Base-by-base conservation (phyloP, 2,329 filamentous ascomycete species). In the Didymella keratinophila region DNA sequence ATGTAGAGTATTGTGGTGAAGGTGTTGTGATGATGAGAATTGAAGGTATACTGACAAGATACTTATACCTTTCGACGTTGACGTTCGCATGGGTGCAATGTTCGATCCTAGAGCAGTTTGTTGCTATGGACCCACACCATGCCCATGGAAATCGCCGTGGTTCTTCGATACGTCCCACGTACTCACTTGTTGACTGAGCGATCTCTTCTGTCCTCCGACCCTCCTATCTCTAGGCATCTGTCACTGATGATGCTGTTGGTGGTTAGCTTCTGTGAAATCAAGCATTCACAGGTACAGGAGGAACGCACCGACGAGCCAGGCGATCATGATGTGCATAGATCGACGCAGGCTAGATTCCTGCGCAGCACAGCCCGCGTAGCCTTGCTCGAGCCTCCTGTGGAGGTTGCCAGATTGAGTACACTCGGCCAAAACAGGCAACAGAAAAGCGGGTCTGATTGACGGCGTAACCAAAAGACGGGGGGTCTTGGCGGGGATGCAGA, bases 371-470 rank as follows among this genome's bases (percentile, higher is more conserved):
- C 5, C 16, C 5, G n/a, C 21, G 11, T 14, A 16, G 39, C 20
- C 39, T 42, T 25, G 39, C 39, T 34, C 41, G 4, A 21, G n/a
- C 6, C 4, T 3, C 16, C 4, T 46, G n/a, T 37, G 44, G 27
- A 21, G 12, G 36, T 34, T 37, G 21, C 18, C 36, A 28, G 18
- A 27, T 25, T 10, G 34, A 55, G 44, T 39, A 21, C 41, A 28
- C 28, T 41, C 28, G 21, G n/a, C 28, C 18, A 43, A n/a, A 48
- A 48, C 3, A 41, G 44, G 52, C 20, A 48, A 55, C 43, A 27
- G 2, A 52, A 55, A 55, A 55, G 36, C 32, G 52, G 52, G 28
- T 12, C 36, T 28, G 36, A 43, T 43, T 37, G 21, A 47, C 52
- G 42, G 20, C 25, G 23, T 25, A 27, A 34, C 44, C 36, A 54